Evolutionary conservation across 305 asterid genomes (phyloP), one percentile per base, ranked within the genome.

Genomic region (Stenogyne calaminthoides): DNA sequence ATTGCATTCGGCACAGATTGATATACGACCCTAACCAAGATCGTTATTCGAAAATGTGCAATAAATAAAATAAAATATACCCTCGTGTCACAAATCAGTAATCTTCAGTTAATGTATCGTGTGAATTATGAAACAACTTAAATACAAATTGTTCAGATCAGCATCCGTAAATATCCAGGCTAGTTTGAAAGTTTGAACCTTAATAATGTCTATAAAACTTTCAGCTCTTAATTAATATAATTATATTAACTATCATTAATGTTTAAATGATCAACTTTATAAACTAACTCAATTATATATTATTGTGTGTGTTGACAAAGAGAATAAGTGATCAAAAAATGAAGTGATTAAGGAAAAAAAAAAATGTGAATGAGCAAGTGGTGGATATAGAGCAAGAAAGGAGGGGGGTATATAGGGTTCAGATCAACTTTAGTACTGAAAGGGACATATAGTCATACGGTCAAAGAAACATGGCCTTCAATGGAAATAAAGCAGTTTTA

Each of bases 391-490:
- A 22, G 69, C 39, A 63, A 54, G 32, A 36, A 66, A 39, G 27
- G 9, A 64, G 34, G n/a, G n/a, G 40, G 18, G 8, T 47, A 55
- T 25, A 44, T 52, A 55, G 68, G 77, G 61, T 75, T 80, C 51
- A 74, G 39, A 76, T 73, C 14, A 67, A 67, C 70, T 79, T 82
- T 79, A 73, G 74, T 74, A 55, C 2, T 75, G 87, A 83, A 72
- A 80, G 64, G 65, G 85, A 83, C 85, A 56, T 37, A 7, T 57
- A 72, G 79, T 77, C 76, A 72, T 69, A 32, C 51, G 68, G 88
- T 84, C 88, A 84, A 84, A 81, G 84, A 82, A 81, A 81, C 88
- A 81, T 59, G 77, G 85, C 81, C 81, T 76, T 84, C 77, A 81
- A 84, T 82, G 86, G 51, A 80, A 82, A 82, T 82, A 84, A 84